phyloP scores from a whole-genome alignment of 345 rosid genomes.

The Eucalyptus lansdowneana region DNA sequence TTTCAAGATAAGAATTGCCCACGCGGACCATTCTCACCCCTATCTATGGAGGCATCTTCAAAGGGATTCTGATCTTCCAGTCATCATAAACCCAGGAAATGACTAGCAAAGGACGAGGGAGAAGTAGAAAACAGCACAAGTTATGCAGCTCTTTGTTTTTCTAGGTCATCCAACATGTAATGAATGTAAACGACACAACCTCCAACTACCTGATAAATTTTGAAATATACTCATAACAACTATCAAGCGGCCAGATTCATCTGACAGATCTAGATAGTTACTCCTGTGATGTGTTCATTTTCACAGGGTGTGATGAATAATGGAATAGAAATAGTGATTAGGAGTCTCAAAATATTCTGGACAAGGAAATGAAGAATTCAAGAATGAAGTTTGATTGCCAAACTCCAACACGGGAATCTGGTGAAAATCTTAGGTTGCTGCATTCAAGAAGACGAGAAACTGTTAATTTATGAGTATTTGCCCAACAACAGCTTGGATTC shows the following conservation, averaged over 20 bases:
- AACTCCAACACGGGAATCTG: not conserved
- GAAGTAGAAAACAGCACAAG: not conserved
- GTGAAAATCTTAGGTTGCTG: not conserved
- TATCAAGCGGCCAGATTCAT: not conserved
- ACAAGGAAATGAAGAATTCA: not conserved
- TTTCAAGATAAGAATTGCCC: no score
- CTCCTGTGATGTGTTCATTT: not conserved
- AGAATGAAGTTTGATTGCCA: not conserved
- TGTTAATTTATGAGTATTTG: not conserved
- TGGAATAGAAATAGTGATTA: not conserved
- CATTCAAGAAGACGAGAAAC: not conserved
- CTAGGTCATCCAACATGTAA: not conserved
- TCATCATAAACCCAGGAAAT: not conserved
- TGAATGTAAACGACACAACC: not conserved
- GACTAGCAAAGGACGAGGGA: not conserved
- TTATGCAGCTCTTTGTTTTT: not conserved
- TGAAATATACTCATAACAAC: not conserved
- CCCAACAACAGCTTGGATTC: not conserved
- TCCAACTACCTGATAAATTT: not conserved
- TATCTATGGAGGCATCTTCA: not conserved
- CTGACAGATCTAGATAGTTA: no score
- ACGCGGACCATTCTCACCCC: accelerated
- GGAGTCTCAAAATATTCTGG: not conserved
- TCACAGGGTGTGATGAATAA: not conserved
- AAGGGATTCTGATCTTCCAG: not conserved